These are phyloP conservation scores for Bathelium albidoporum DNA, from an alignment of 495 filamentous ascomycete genomes.

Conservation along the genomic window DNA sequence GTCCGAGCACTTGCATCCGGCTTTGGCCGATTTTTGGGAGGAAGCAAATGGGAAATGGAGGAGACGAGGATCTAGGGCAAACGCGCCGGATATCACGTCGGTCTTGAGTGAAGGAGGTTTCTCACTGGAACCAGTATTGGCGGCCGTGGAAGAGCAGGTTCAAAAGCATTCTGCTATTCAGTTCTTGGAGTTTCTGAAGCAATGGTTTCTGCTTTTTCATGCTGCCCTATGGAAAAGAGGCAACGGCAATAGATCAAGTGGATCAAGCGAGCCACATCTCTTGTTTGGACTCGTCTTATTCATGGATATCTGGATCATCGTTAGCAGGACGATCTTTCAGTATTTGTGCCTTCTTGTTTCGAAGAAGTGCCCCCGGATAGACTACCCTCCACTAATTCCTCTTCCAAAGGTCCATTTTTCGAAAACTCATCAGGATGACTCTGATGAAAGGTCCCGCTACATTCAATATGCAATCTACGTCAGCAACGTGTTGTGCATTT, in stretches of 20 bases:
- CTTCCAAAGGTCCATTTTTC: not conserved
- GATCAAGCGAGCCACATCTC: not conserved
- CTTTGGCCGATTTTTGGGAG: not conserved
- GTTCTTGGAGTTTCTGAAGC: not conserved
- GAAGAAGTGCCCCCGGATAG: not conserved
- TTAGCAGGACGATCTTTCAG: not conserved
- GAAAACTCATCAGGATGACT: not conserved
- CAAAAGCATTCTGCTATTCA: not conserved
- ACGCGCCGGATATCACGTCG: not conserved
- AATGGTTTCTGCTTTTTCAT: not conserved
- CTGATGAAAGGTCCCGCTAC: not conserved
- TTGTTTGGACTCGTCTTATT: not conserved
- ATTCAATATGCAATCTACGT: not conserved
- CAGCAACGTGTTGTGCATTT: not conserved
- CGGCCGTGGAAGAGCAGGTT: not conserved
- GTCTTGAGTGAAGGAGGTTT: not conserved
- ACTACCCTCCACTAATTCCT: not conserved
- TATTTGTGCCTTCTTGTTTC: not conserved
- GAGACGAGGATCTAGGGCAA: not conserved
- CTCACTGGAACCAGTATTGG: not conserved
- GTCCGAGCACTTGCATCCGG: not conserved
- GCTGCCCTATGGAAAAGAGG: not conserved
- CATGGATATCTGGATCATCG: not conserved
- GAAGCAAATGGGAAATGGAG: not conserved
- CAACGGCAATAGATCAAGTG: not conserved